A percentile compares a stretch with the other conserved stretches of the same genome.
Evolutionary conservation across 208 protist species (phyloP).

Genomic region (Wallacemonas rigidus): DNA sequence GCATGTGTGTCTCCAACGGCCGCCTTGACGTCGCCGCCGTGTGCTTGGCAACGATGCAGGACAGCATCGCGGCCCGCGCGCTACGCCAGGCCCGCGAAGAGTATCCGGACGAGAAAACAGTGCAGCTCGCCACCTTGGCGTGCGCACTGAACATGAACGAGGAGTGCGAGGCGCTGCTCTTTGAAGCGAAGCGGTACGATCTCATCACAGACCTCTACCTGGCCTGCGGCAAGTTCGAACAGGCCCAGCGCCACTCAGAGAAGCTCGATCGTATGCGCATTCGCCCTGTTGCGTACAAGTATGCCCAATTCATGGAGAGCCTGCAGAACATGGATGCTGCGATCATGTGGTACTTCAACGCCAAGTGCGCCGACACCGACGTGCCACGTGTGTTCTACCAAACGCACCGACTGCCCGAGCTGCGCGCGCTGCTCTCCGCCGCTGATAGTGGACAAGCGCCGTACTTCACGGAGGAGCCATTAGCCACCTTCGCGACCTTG

Average conservation of each 20-base stretch:
- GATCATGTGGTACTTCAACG: conserved; percentile 93
- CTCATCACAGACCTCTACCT: conserved; percentile 94
- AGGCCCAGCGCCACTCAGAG: conserved; percentile 90
- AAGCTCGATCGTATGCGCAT: conserved; percentile 93
- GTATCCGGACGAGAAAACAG: conserved; percentile 84
- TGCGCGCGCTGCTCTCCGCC: conserved; percentile 83
- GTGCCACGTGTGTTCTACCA: conserved; percentile 94
- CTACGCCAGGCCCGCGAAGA: conserved; percentile 86
- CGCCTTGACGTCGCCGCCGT: conserved; percentile 94
- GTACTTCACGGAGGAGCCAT: conserved; percentile 27
- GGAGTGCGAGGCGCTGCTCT: conserved; percentile 89
- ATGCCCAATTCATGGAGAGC: conserved; percentile 94
- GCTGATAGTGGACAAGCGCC: conserved; percentile 27
- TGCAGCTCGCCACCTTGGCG: conserved; percentile 94
- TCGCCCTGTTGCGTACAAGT: conserved; percentile 92
- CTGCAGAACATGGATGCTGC: conserved; percentile 91
- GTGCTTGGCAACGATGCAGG: conserved; percentile 95
- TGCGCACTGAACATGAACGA: conserved; percentile 94
- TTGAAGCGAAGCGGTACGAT: conserved; percentile 88
- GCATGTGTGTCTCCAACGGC: conserved; percentile 94
- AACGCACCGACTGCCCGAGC: conserved; percentile 73
- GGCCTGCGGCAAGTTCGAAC: conserved; percentile 94
- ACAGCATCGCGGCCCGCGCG: conserved; percentile 88
- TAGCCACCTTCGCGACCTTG: conserved; percentile 52
- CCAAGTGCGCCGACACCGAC: conserved; percentile 87